A percentile compares a stretch with the other conserved stretches of the same genome.
These are phyloP conservation scores for Cercophora samala DNA, from an alignment of 495 filamentous ascomycete species.

Conservation along the genomic window DNA sequence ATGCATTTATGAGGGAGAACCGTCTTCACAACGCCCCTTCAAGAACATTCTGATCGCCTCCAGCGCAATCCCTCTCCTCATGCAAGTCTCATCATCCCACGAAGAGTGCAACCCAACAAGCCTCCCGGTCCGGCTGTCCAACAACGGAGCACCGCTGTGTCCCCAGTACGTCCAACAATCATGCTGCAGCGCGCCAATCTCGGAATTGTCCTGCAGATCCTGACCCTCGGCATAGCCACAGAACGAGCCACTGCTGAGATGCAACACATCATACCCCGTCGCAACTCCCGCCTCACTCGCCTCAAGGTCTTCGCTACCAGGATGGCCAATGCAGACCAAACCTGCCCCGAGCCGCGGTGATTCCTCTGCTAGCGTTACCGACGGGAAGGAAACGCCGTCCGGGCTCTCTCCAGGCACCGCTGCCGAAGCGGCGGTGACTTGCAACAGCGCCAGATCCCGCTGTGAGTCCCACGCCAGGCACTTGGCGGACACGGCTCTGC, in stretches of 20 bases:
- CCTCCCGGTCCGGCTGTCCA: conserved; percentile 30
- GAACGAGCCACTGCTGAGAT: conserved; percentile 38
- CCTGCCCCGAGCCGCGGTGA: conserved; percentile 11
- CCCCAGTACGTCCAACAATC: conserved; percentile 57
- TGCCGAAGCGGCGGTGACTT: conserved; percentile 30
- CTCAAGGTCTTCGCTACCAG: conserved; percentile 47
- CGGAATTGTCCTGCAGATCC: conserved; percentile 45
- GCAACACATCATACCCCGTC: conserved; percentile 46
- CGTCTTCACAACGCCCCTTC: not conserved
- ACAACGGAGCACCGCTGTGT: conserved; percentile 46
- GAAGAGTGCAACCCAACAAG: conserved; percentile 47
- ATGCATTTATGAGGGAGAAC: not conserved
- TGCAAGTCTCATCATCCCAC: conserved; percentile 47
- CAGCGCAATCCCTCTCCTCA: conserved; percentile 44
- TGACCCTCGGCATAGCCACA: conserved; percentile 37
- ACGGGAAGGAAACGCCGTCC: not conserved
- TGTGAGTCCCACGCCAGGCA: conserved; percentile 38
- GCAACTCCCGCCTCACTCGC: conserved; percentile 23
- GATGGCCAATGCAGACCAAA: conserved; percentile 42
- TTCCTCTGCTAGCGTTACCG: conserved; percentile 11
- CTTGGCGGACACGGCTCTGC: conserved; percentile 34
- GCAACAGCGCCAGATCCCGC: conserved; percentile 43
- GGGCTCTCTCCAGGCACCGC: not conserved
- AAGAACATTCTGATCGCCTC: conserved; percentile 37
- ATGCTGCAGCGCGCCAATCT: conserved; percentile 50